Conservation (phyloP, 495 filamentous ascomycete genomes). For the Xylaria sp. region DNA sequence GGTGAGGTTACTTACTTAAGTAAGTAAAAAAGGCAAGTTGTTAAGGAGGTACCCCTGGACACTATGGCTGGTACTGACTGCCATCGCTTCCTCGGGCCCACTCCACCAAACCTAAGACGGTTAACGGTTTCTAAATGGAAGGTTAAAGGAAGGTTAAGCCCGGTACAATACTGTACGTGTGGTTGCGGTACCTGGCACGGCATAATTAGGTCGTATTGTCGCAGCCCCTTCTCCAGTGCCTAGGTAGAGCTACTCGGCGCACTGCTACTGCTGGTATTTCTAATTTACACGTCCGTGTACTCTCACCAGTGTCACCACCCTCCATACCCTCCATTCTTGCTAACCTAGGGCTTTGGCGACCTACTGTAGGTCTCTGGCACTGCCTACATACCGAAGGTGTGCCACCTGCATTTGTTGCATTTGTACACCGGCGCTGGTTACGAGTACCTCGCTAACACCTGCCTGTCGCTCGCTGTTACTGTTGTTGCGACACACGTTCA, state of each 20-base stretch:
- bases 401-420: not conserved
- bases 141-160: not conserved
- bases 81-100: not conserved
- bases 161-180: not conserved
- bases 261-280: not conserved
- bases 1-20: not conserved
- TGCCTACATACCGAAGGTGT: conserved; percentile 1
- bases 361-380: not conserved
- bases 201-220: conserved; percentile 3
- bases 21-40: not conserved
- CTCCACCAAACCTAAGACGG: conserved; percentile 10
- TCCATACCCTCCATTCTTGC: not conserved
- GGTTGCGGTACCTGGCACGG: conserved; percentile 8
- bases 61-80: not conserved
- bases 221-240: conserved; percentile 6
- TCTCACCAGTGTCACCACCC: too few relatives aligned
- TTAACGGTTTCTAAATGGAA: conserved; percentile 10
- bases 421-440: not conserved
- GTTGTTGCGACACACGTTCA: conserved; percentile 9
- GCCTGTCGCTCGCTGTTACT: conserved; percentile 10
- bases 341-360: conserved; percentile 6
- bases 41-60: not conserved
- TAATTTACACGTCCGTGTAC: not conserved
- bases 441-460: conserved; percentile 23
- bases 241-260: not conserved